phyloP scores from a whole-genome alignment of 192 early-diverging fungal species.

The Umbelopsis sp. region DNA sequence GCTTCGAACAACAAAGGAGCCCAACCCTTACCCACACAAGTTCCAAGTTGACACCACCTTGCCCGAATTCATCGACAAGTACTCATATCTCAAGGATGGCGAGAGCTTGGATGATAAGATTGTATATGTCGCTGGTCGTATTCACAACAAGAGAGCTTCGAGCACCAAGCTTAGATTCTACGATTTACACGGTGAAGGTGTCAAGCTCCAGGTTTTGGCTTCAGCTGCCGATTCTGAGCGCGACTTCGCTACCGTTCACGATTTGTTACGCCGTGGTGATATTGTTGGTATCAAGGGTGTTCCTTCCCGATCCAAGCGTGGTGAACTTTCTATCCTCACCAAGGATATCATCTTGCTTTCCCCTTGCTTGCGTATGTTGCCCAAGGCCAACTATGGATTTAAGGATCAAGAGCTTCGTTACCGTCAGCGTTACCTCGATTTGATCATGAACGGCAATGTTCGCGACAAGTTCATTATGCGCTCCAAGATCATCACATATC shows the following conservation, averaged over 20 bases:
- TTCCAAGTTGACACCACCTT: constrained; percentile 89
- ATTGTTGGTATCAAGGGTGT: constrained; percentile 92
- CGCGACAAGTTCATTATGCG: constrained; percentile 94
- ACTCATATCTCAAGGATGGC: constrained; percentile 63
- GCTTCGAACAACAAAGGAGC: constrained; percentile 78
- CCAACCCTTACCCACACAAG: constrained; percentile 98
- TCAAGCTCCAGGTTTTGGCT: constrained; percentile 95
- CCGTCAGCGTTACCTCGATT: constrained; percentile 96
- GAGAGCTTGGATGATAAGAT: constrained; percentile 67
- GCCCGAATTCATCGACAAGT: constrained; percentile 88
- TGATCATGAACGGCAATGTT: constrained; percentile 98
- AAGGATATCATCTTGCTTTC: constrained; percentile 83
- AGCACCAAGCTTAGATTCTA: constrained; percentile 94
- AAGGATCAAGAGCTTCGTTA: constrained; percentile 97
- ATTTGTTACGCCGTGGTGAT: constrained; percentile 88
- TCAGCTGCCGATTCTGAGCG: constrained; percentile 65
- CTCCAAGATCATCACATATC: constrained; percentile 93
- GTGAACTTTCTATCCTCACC: constrained; percentile 96
- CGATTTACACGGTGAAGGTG: constrained; percentile 90
- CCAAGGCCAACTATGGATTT: constrained; percentile 93
- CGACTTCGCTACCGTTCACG: constrained; percentile 81
- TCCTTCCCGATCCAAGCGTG: constrained; percentile 91
- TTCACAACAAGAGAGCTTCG: constrained; percentile 94
- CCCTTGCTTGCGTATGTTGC: constrained; percentile 95
- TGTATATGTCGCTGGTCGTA: constrained; percentile 86